Conservation (phyloP, 2,329 filamentous ascomycete genomes). For the Ophiostoma novo-ulmi region DNA sequence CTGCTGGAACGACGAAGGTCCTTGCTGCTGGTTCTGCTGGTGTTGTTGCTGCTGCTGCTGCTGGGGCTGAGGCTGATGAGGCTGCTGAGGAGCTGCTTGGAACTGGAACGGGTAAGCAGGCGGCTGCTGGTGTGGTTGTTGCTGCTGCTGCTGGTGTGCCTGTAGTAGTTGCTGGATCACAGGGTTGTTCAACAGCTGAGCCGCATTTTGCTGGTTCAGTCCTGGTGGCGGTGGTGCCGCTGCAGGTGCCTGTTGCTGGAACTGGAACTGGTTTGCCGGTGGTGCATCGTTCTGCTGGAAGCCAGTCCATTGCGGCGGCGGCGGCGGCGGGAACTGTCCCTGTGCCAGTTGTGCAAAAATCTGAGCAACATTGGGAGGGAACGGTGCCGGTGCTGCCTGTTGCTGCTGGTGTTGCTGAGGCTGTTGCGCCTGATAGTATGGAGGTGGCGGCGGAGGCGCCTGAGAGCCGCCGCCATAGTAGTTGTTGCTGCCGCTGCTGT, state of each 20-base stretch:
- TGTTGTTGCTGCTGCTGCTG: conserved; percentile 18
- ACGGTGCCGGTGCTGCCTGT: background rate
- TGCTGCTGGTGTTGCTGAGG: conserved; percentile 5
- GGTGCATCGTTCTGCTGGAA: conserved; percentile 4
- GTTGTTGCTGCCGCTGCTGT: conserved; percentile 19
- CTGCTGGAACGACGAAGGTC: conserved; percentile 21
- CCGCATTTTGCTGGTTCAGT: background rate
- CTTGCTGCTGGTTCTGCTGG: conserved; percentile 11
- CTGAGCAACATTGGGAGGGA: conserved; percentile 10
- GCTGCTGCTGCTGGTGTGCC: conserved; percentile 25
- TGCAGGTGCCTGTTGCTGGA: conserved; percentile 30
- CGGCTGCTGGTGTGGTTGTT: conserved; percentile 18
- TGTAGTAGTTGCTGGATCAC: conserved; percentile 38
- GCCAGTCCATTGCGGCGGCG: conserved; percentile 16
- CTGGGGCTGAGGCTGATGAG: conserved; percentile 18
- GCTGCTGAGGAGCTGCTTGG: conserved; percentile 17
- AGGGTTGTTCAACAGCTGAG: conserved; percentile 28
- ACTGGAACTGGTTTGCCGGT: conserved; percentile 3
- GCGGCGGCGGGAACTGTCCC: background rate
- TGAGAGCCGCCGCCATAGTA: background rate
- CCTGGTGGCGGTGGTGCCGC: conserved; percentile 9
- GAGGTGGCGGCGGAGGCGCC: background rate
- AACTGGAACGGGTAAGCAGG: conserved; percentile 14
- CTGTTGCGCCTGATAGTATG: conserved; percentile 13
- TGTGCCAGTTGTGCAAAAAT: background rate